A percentile compares a stretch with the other conserved stretches of the same genome.
Evolutionary conservation across 2,329 filamentous ascomycete genomes (phyloP).

Genomic region (Sclerotinia glacialis): DNA sequence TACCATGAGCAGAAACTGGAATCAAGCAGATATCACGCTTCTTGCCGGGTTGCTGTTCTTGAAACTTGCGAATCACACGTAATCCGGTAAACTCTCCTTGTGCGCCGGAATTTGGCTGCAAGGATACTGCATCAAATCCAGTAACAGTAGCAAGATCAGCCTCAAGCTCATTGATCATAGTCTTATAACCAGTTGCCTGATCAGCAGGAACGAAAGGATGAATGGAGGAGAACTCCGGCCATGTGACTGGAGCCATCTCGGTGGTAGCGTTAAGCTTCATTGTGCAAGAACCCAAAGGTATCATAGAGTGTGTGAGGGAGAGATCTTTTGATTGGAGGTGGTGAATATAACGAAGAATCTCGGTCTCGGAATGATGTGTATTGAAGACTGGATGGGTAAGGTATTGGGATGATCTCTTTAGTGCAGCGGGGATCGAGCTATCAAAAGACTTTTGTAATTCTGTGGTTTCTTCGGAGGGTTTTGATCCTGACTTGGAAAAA

Average conservation of each 20-base stretch:
- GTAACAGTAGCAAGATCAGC: constrained; percentile 77
- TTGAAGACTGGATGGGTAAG: constrained; percentile 94
- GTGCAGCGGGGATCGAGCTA: constrained; percentile 50
- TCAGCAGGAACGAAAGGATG: constrained; percentile 74
- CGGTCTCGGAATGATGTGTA: constrained; percentile 89
- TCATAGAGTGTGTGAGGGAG: constrained; percentile 95
- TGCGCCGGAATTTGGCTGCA: constrained; percentile 94
- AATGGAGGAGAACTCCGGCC: constrained; percentile 70
- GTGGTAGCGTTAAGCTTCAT: constrained; percentile 97
- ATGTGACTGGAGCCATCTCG: constrained; percentile 85
- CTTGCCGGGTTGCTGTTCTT: constrained; percentile 63
- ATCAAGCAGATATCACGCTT: constrained; percentile 91
- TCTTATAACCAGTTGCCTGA: constrained; percentile 64
- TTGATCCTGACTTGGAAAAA: constrained; percentile 30
- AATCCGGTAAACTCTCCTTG: constrained; percentile 94
- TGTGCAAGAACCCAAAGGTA: constrained; percentile 91
- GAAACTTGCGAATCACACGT: constrained; percentile 81
- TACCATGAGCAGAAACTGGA: constrained; percentile 91
- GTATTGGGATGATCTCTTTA: constrained; percentile 71
- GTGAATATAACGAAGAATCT: constrained; percentile 89
- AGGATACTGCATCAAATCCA: constrained; percentile 81
- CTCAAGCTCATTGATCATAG: constrained; percentile 70
- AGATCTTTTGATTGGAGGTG: constrained; percentile 93
- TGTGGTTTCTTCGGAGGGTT: constrained; percentile 35
- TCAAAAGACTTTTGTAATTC: constrained; percentile 45